A percentile compares a stretch with the other conserved stretches of the same genome.
Evolutionary conservation across 306 rosid species (phyloP).

Genomic region (Luffa aegyptiaca): DNA sequence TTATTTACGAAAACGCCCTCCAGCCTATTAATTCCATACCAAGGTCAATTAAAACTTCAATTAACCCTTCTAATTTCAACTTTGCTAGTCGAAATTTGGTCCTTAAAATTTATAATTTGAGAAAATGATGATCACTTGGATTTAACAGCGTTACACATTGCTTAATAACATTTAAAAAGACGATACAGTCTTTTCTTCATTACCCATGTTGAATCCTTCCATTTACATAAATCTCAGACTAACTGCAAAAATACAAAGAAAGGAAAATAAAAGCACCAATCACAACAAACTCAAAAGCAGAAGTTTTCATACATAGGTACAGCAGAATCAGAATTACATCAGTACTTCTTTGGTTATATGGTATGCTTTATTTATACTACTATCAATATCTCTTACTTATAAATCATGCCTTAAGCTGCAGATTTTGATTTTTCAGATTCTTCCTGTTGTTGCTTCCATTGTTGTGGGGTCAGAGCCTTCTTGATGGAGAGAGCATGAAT

Average conservation of each 20-base stretch:
- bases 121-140: too few relatives aligned
- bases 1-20: too few relatives aligned
- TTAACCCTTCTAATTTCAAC: too few relatives aligned
- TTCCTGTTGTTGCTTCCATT: slow-evolving; percentile 71
- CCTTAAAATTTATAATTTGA: too few relatives aligned
- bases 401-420: slow-evolving; percentile 29
- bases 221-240: not conserved
- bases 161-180: not conserved
- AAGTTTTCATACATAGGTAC: not conserved
- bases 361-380: not conserved
- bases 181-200: too few relatives aligned
- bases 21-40: too few relatives aligned
- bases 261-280: not conserved
- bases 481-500: slow-evolving; percentile 87
- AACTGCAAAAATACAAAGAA: not conserved
- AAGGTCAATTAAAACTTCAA: too few relatives aligned
- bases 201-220: not conserved
- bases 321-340: not conserved
- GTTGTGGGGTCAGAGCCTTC: slow-evolving; percentile 84
- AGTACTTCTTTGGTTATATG: not conserved
- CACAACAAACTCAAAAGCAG: not conserved
- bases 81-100: too few relatives aligned
- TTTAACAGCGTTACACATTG: too few relatives aligned
- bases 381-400: not conserved
- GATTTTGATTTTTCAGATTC: slow-evolving; percentile 44